phyloP scores from a whole-genome alignment of 202 grass and related monocot species.

The Saccharum hybrid region DNA sequence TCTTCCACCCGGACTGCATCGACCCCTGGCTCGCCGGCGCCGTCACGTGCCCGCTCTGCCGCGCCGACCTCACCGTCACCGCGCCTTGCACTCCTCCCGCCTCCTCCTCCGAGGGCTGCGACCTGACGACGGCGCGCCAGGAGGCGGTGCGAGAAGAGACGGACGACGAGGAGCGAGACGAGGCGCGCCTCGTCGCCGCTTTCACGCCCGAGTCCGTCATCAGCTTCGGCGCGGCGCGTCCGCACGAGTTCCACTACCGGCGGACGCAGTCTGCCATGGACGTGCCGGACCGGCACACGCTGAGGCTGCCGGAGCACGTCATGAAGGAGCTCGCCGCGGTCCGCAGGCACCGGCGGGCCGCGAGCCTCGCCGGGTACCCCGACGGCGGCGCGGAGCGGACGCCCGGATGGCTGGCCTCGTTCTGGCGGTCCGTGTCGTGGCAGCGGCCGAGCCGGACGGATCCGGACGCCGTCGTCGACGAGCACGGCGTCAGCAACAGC shows the following conservation, averaged over 20 bases:
- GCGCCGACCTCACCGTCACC: conserved; percentile 48
- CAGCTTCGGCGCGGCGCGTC: conserved; percentile 17
- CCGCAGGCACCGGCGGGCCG: conserved; percentile 56
- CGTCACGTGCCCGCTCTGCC: conserved; percentile 74
- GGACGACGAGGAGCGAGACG: neutral
- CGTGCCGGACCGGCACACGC: conserved; percentile 61
- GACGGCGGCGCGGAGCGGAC: conserved; percentile 41
- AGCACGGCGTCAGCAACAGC: conserved; percentile 28
- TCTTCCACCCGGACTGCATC: conserved; percentile 72
- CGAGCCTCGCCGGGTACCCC: conserved; percentile 58
- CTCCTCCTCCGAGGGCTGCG: neutral
- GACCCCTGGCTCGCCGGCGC: conserved; percentile 59
- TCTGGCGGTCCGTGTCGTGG: conserved; percentile 66
- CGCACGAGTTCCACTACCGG: conserved; percentile 54
- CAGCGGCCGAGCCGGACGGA: conserved; percentile 34
- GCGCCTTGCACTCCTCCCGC: neutral
- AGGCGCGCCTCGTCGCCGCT: conserved; percentile 13
- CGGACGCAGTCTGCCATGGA: conserved; percentile 69
- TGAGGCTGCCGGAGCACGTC: conserved; percentile 64
- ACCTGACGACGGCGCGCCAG: neutral
- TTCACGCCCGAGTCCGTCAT: conserved; percentile 44
- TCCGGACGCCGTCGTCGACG: conserved; percentile 20
- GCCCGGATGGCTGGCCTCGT: conserved; percentile 49
- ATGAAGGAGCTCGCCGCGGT: conserved; percentile 70
- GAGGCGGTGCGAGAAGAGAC: conserved; percentile 36